Evolutionary conservation across 2,329 filamentous ascomycete genomes (phyloP).

Genomic region (Aspergillus luchuensis): DNA sequence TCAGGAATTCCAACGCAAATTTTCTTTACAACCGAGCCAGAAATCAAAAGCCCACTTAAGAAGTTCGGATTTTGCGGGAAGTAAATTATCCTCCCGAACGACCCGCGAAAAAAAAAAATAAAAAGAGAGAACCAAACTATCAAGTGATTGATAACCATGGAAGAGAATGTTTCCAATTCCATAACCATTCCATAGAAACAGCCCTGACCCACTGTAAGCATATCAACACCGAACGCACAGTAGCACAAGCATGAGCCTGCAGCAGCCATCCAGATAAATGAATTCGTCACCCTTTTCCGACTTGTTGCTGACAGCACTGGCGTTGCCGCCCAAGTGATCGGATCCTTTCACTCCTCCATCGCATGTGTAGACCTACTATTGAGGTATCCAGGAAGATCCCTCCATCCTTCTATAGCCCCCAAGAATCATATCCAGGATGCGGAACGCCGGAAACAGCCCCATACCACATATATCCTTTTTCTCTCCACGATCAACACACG

Average conservation of each 20-base stretch:
- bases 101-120: no score
- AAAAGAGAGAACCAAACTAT: background rate
- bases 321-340: background rate
- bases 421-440: background rate
- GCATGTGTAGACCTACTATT: background rate
- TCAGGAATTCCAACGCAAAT: no score
- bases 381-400: background rate
- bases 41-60: no score
- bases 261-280: background rate
- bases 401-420: background rate
- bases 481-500: background rate
- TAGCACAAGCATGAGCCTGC: background rate
- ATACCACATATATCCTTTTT: background rate
- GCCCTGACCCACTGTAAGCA: background rate
- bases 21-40: no score
- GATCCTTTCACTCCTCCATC: background rate
- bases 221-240: no score
- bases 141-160: background rate
- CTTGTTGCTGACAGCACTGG: background rate
- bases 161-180: background rate
- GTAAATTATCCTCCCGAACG: no score
- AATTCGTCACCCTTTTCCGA: background rate
- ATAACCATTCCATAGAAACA: background rate
- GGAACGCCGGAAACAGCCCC: background rate
- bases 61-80: no score